Percentiles rank a stretch among this genome's conserved stretches.
These are phyloP conservation scores for Umbelopsis ramanniana DNA, from an alignment of 192 early-diverging fungal genomes.

Conservation along the genomic window DNA sequence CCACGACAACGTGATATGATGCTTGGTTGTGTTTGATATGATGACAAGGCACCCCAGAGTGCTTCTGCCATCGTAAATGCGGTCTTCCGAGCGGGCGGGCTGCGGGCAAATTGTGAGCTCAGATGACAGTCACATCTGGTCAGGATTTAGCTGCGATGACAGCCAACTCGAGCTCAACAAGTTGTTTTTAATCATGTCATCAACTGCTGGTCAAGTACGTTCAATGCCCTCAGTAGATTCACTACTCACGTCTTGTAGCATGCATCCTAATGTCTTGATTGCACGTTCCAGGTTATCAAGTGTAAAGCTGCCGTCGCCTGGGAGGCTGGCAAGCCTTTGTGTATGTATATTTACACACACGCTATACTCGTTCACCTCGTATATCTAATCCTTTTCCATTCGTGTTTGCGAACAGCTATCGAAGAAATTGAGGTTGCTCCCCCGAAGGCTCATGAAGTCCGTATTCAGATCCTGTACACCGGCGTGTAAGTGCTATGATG, in stretches of 20 bases:
- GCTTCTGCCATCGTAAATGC: no score
- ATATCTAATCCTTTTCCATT: not conserved
- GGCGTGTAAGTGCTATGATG: slow-evolving; percentile 65
- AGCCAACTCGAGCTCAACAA: not conserved
- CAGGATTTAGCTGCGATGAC: not conserved
- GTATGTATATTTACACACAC: slow-evolving; percentile 59
- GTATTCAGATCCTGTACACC: slow-evolving; percentile 89
- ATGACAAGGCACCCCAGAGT: no score
- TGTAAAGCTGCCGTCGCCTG: slow-evolving; percentile 96
- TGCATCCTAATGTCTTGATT: not conserved
- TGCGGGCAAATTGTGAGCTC: not conserved
- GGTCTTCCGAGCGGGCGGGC: no score
- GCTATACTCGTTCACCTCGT: not conserved
- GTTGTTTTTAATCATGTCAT: slow-evolving; percentile 11
- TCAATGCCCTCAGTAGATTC: not conserved
- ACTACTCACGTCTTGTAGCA: not conserved
- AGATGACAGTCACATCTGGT: slow-evolving; percentile 1
- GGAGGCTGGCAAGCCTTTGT: slow-evolving; percentile 90
- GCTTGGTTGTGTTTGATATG: no score
- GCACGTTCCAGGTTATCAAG: slow-evolving; percentile 52
- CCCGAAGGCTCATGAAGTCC: slow-evolving; percentile 92
- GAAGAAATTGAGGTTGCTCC: slow-evolving; percentile 96
- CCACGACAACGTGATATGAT: no score
- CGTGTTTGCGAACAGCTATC: slow-evolving; percentile 59
- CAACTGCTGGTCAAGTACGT: slow-evolving; percentile 19